Base-by-base conservation (phyloP, 306 rosid species). In the Rosa chinensis region DNA sequence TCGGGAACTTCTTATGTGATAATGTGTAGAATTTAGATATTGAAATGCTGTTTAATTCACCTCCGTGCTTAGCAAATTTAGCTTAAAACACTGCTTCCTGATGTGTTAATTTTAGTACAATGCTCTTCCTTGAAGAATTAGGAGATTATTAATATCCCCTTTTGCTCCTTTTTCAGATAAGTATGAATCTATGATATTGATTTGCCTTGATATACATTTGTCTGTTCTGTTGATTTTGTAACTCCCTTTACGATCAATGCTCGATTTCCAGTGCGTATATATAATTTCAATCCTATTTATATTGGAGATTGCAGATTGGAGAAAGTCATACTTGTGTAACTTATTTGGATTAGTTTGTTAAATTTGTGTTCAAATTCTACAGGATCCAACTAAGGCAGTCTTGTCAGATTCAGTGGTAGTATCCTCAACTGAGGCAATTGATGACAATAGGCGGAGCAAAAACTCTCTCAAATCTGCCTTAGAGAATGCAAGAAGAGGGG, bases 341-440 rank as follows among this genome's bases (percentile, higher is more conserved):
- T 7, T n/a, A 9, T n/a, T 6, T 23, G 42, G 23, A n/a, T 75
- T 52, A 43, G 63, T 62, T 18, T 70, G 66, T 70, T 28, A 6
- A 39, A 39, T 40, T 55, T n/a, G 13, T 14, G 72, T 72, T 18
- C 6, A 6, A n/a, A 43, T 74, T 40, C 50, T 72, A 14, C 77
- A 93, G 98, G 86, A 40, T 44, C 73, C 86, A 10, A 45, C 37
- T 39, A 83, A 70, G 76, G 77, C 74, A 40, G 74, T 73, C 17
- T 59, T 64, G 10, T 50, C 89, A 72, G 81, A 23, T 82, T 45
- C 84, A 28, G 63, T 74, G 66, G 75, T 40, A 63, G 53, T 73
- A 8, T 62, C 75, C 11, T 35, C 58, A 20, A 59, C 56, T 28
- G 77, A 52, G 77, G 77, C 59, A 39, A 64, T 32, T 32, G 74